Percentiles rank a stretch among this genome's conserved stretches.
phyloP scores from a whole-genome alignment of 192 early-diverging fungal species.

The Linnemannia schmuckeri region DNA sequence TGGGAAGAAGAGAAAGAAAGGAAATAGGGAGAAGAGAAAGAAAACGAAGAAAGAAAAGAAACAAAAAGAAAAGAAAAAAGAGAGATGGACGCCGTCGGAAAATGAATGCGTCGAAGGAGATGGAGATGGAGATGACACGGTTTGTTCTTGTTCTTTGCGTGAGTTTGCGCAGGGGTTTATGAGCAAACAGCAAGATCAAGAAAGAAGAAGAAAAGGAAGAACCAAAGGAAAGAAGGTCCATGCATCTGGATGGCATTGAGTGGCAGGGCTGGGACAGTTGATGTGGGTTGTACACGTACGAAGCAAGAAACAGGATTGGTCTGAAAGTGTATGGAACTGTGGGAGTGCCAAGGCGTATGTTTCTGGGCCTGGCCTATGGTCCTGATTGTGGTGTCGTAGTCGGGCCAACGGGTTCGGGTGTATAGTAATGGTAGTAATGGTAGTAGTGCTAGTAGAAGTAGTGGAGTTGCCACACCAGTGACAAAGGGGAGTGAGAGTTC shows the following conservation, averaged over 20 bases:
- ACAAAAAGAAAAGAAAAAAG: neutral
- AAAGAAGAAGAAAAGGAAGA: neutral
- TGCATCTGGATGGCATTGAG: no score
- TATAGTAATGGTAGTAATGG: neutral
- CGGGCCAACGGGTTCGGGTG: no score
- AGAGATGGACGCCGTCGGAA: neutral
- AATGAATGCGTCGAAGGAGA: conserved; percentile 1
- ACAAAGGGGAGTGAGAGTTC: neutral
- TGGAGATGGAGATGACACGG: neutral
- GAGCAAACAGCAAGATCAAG: neutral
- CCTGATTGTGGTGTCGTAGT: neutral
- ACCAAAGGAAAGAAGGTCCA: neutral
- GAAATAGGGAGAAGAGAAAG: neutral
- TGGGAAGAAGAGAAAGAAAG: neutral
- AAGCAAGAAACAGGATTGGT: neutral
- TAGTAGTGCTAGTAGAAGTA: neutral
- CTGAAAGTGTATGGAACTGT: no score
- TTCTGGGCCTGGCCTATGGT: no score
- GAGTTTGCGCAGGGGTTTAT: neutral
- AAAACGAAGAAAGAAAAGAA: neutral
- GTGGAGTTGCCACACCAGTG: neutral
- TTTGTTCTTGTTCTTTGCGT: no score
- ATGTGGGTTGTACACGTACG: neutral
- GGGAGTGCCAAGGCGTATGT: no score
- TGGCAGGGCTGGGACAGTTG: neutral